phyloP scores from a whole-genome alignment of 306 rosid genomes.

The Betula pendula region DNA sequence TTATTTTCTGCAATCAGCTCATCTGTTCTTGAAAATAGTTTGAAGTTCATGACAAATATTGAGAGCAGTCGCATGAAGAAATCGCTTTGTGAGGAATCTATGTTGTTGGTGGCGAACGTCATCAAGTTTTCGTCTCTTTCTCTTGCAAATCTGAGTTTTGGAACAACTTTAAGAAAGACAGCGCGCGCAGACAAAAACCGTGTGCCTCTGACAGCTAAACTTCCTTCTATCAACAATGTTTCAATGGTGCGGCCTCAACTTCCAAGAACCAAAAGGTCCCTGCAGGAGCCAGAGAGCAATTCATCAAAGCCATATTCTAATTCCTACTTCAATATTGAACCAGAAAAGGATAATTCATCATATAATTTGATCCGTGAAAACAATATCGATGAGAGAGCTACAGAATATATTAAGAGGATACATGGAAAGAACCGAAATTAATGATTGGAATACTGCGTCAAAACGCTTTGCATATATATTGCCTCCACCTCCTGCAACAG shows the following conservation, averaged over 20 bases:
- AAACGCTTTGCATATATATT: background rate
- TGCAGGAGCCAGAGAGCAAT: conserved; percentile 26
- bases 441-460: background rate
- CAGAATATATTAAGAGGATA: conserved; percentile 17
- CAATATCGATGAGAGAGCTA: conserved; percentile 24
- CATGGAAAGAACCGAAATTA: conserved; percentile 13
- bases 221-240: background rate
- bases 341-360: conserved; percentile 18
- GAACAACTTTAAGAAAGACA: background rate
- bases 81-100: conserved; percentile 46
- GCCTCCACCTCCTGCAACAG: background rate
- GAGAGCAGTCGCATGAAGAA: background rate
- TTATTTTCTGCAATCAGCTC: background rate
- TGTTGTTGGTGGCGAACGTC: conserved; percentile 55
- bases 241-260: background rate
- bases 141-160: conserved; percentile 4
- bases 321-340: conserved; percentile 21
- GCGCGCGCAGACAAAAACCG: background rate
- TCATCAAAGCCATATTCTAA: conserved; percentile 18
- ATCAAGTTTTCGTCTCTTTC: conserved; percentile 46
- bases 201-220: background rate
- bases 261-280: conserved; percentile 21
- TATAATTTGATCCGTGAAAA: background rate
- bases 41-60: conserved; percentile 9
- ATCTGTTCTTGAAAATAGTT: background rate